Evolutionary conservation across 129 eudicot genomes (phyloP).

Genomic region (Lactuca saligna): DNA sequence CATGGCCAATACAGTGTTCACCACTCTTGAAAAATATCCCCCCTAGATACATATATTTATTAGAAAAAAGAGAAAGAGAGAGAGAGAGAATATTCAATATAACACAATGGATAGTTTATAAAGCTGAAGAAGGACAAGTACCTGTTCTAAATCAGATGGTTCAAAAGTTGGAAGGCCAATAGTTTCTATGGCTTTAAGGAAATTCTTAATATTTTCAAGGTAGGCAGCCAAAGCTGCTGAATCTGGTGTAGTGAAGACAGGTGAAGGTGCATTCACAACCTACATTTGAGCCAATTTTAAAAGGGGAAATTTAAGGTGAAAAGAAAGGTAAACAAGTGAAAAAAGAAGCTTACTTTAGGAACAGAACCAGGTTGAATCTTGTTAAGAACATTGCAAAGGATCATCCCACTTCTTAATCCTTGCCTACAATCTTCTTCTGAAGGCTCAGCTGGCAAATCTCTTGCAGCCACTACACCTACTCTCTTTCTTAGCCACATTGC

Average conservation of each 20-base stretch:
- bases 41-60: slow-evolving; percentile 42
- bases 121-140: slow-evolving; percentile 18
- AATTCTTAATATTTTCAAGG: slow-evolving; percentile 72
- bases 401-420: slow-evolving; percentile 73
- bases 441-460: slow-evolving; percentile 87
- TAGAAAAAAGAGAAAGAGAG: no score
- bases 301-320: not conserved
- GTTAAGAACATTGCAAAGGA: slow-evolving; percentile 80
- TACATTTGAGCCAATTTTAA: slow-evolving; percentile 17
- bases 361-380: slow-evolving; percentile 61
- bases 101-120: slow-evolving; percentile 6
- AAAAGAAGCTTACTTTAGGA: slow-evolving; percentile 49
- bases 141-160: slow-evolving; percentile 79
- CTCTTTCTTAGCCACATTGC: slow-evolving; percentile 80
- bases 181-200: slow-evolving; percentile 57
- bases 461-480: slow-evolving; percentile 69
- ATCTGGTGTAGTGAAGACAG: slow-evolving; percentile 53
- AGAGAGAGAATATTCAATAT: not conserved
- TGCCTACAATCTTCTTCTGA: slow-evolving; percentile 77
- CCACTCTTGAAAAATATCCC: slow-evolving; percentile 70
- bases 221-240: slow-evolving; percentile 69
- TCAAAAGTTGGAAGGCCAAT: slow-evolving; percentile 81
- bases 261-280: slow-evolving; percentile 70
- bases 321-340: slow-evolving; percentile 11
- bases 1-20: slow-evolving; percentile 64